Conservation (phyloP, 2,329 filamentous ascomycete genomes). For the Lasiodiplodia gonubiensis region DNA sequence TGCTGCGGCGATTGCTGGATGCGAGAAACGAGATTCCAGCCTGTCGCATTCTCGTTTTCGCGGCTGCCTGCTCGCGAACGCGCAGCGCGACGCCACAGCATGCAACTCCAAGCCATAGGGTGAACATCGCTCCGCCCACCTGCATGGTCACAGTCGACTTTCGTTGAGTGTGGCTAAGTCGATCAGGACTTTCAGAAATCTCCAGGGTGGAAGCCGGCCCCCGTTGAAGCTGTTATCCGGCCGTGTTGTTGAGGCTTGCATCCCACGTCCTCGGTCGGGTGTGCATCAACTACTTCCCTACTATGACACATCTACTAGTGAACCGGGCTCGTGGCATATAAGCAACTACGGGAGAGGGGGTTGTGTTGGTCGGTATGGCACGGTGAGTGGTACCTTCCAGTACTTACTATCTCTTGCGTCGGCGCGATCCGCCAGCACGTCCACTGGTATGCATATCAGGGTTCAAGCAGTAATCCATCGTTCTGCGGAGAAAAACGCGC, state of each 20-base stretch:
- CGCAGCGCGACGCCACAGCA: conserved; percentile 7
- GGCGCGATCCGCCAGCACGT: too few species aligned
- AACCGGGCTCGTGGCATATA: too few species aligned
- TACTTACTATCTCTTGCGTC: too few species aligned
- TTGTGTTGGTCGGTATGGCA: too few species aligned
- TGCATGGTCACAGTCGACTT: neutral
- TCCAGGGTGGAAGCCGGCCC: neutral
- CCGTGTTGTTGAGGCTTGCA: neutral
- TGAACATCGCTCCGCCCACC: conserved; percentile 4
- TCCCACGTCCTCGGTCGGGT: neutral
- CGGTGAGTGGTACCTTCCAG: too few species aligned
- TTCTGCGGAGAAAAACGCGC: too few species aligned
- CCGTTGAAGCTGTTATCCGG: neutral
- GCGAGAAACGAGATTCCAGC: conserved; percentile 11
- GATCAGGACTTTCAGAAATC: neutral
- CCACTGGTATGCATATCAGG: too few species aligned
- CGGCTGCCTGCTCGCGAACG: conserved; percentile 15
- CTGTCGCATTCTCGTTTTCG: conserved; percentile 13
- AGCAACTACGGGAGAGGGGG: too few species aligned
- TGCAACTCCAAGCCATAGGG: neutral
- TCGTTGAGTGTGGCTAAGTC: conserved; percentile 17
- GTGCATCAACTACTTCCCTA: too few species aligned
- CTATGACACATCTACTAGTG: too few species aligned
- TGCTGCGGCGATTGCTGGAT: neutral
- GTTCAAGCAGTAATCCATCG: too few species aligned